Conservation (phyloP, 768 basidiomycete species). For the Kwoniella mangroviensis region DNA sequence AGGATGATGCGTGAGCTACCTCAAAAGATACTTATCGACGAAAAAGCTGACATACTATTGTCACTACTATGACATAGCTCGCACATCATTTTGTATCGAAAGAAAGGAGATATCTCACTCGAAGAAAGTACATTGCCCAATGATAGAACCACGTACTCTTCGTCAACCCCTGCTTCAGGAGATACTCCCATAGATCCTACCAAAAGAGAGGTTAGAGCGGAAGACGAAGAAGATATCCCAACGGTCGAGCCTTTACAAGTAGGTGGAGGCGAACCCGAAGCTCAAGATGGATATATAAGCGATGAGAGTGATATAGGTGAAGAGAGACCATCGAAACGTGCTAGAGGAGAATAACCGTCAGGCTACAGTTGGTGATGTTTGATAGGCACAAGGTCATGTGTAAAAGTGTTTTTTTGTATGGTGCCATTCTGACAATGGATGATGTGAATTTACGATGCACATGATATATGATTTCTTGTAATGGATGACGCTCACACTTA, state of each 20-base stretch:
- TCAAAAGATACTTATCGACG: not conserved
- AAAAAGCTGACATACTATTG: constrained; percentile 10
- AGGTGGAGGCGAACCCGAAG: constrained; percentile 3
- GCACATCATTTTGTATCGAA: constrained; percentile 14
- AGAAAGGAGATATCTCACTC: not conserved
- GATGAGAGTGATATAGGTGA: constrained; percentile 14
- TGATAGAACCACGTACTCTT: not conserved
- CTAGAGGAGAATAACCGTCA: not conserved
- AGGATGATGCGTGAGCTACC: constrained; percentile 18
- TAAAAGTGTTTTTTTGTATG: no score
- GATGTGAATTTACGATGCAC: no score
- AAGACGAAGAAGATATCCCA: constrained; percentile 5
- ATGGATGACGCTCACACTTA: no score
- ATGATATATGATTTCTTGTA: no score
- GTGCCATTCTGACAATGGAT: no score
- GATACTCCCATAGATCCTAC: no score
- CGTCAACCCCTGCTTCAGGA: not conserved
- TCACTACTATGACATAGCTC: not conserved
- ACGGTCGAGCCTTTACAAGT: constrained; percentile 11
- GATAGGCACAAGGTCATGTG: no score
- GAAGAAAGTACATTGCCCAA: not conserved
- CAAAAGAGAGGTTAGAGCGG: no score
- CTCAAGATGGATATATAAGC: constrained; percentile 16
- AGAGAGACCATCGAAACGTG: constrained; percentile 17
- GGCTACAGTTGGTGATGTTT: no score